Base-by-base conservation (phyloP, 2,329 filamentous ascomycete species). In the Sporothrix brunneoviolacea region DNA sequence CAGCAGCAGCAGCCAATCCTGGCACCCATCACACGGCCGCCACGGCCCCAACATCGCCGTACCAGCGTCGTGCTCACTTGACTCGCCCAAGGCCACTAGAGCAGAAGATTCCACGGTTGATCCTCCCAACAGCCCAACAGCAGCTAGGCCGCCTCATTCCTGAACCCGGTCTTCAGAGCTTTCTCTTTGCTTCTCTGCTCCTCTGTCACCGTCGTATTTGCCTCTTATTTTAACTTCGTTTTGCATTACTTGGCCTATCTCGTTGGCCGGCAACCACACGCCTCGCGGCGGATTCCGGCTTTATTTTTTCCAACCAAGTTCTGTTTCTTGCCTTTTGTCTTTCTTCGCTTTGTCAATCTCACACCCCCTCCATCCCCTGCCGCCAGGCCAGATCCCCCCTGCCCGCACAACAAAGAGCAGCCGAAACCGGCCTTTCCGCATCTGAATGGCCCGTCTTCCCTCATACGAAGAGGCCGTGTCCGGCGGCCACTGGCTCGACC, bases 401-500 rank as follows among this genome's bases (percentile, higher is more conserved):
- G n/a, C 24, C 32, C 9, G 22, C 24, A 37, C 8, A 37, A 16
- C 10, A 16, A 36, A 44, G n/a, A 19, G 21, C 28, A 15, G 15
- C 16, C 42, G 24, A 19, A 12, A 33, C 21, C 19, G 19, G 21
- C 30, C 41, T 47, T 36, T 18, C 22, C 37, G 21, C 13, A 13
- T 27, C 33, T 32, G 22, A 30, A 66, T 68, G 65, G 62, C 66
- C 8, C 53, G 59, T 10, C 69, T 74, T n/a, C 77, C 78, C 1
- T 76, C 77, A 0, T 82, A 82, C 60, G 64, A 69, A 45, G 70
- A 79, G 52, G 77, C 78, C 47, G 71, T 67, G 3, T 58, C 66
- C 8, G 63, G 60, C 9, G 59, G 60, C 47, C 71, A 80, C 65
- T 79, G 76, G 74, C 65, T 79, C 15, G 61, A 61, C 27, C 55